Evolutionary conservation across 306 rosid species (phyloP), one percentile per base, ranked within the genome.

Genomic region (Sesbania bispinosa): DNA sequence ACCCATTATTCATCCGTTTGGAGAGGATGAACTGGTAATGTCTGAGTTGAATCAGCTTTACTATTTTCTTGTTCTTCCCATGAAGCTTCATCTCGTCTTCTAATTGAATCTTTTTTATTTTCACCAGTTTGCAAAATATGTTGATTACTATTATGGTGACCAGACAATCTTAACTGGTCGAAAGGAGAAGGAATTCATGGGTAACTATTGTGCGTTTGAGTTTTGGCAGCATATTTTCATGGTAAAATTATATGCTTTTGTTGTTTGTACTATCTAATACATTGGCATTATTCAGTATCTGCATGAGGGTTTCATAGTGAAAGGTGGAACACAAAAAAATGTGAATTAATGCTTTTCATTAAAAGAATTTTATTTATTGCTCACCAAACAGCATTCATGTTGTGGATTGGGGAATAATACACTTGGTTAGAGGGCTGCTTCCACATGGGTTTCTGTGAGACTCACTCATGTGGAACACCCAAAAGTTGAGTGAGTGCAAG

Each of bases 221-320:
- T 92, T 92, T 84, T 92, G 98, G 98, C 95, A 85, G 80, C 93
- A 87, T 23, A 84, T 82, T 80, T 88, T 88, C 82, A 89, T 64
- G 98, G 98, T 92, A 82, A 74, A 50, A 64, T 39, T 50, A 46
- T 48, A 14, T 46, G 43, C 33, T 69, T 50, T 71, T 65, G 27
- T 69, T 63, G 50, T 42, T 63, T 62, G 47, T 58, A 38, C 23
- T 54, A 73, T 51, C 53, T 27, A 72, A 73, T 51, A 48, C 58
- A 11, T 47, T 57, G 43, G 48, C 68, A 55, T 69, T 41, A 35
- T 67, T 81, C 33, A n/a, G 65, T 66, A 23, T 71, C 50, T 21
- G 18, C 45, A 42, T 35, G 35, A 23, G 43, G 54, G 62, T 30
- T 50, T 42, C 27, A 7, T 14, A 42, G 54, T 45, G 61, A 72